Conservation (phyloP, 2,329 filamentous ascomycete species). For the Fusarium liriodendri region DNA sequence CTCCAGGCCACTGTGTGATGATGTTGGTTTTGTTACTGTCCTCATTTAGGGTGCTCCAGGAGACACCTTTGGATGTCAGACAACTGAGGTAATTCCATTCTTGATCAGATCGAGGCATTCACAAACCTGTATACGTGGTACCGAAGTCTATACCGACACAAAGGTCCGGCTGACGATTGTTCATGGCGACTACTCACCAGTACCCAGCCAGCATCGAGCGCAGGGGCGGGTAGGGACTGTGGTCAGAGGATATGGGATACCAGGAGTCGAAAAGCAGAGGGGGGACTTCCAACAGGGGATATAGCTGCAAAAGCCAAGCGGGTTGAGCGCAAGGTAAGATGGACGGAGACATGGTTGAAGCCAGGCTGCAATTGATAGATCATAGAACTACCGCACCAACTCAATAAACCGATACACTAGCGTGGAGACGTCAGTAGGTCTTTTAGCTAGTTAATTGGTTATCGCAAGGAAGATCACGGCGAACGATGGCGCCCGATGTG, state of each 20-base stretch:
- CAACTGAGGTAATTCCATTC: no score
- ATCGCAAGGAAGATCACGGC: background rate
- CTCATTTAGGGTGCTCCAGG: background rate
- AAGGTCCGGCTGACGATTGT: background rate
- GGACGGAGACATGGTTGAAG: background rate
- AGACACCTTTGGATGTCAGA: background rate
- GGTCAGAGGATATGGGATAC: background rate
- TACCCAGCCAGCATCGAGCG: background rate
- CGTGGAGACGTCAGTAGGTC: background rate
- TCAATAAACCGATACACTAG: background rate
- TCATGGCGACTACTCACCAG: background rate
- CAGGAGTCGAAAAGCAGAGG: background rate
- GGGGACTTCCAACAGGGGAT: background rate
- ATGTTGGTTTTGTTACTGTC: rapidly evolving
- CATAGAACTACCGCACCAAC: background rate
- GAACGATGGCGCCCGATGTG: background rate
- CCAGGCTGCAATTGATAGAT: background rate
- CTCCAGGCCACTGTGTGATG: background rate
- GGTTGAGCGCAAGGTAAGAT: background rate
- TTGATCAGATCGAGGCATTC: background rate
- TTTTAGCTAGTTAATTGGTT: background rate
- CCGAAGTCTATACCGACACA: background rate
- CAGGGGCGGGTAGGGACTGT: background rate
- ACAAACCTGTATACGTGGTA: background rate
- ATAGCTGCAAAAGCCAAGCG: background rate